Evolutionary conservation across 2,329 filamentous ascomycete species (phyloP), one percentile per base, ranked within the genome.

Genomic region (Colletotrichum higginsianum): DNA sequence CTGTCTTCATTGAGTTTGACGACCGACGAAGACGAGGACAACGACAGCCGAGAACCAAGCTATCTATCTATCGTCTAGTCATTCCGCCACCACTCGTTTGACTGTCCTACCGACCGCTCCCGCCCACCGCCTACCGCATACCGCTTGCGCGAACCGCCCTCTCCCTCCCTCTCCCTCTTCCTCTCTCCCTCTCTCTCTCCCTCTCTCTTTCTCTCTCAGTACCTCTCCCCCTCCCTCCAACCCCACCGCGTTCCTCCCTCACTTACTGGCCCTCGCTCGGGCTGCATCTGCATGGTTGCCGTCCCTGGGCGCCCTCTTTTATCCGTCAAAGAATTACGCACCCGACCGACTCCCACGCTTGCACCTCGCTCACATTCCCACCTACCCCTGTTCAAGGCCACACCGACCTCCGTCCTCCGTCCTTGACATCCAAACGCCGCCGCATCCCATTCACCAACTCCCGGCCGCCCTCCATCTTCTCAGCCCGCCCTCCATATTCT

Each of bases 341-440:
- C 56, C 63, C 56, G 50, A 71, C 56, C 57, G 49, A 56, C 58
- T 55, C 49, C 63, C 56, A 42, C 63, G 44, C 67, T 61, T 58
- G 46, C 63, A 67, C 67, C 49, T 67, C 56, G 55, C 49, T 47
- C 63, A 30, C 40, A 30, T 46, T 60, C 18, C 23, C 55, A 60
- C 38, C 46, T 56, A 55, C 57, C 65, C 57, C 64, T 67, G 68
- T 44, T 61, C 46, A 46, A 61, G 64, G 50, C 68, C 57, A 71
- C 65, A 72, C 65, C 66, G 69, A 69, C 69, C 69, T 72, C 58
- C 66, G 65, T 55, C 42, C 57, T 69, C 58, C 65, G 66, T 60
- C 66, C 52, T 69, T 53, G 65, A 72, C 53, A 69, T 55, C 60
- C 52, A 68, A 64, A 53, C 65, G 69, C 55, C 60, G 69, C 47